Evolutionary conservation across 2,329 filamentous ascomycete species (phyloP).

Genomic region (Alternaria longipes): DNA sequence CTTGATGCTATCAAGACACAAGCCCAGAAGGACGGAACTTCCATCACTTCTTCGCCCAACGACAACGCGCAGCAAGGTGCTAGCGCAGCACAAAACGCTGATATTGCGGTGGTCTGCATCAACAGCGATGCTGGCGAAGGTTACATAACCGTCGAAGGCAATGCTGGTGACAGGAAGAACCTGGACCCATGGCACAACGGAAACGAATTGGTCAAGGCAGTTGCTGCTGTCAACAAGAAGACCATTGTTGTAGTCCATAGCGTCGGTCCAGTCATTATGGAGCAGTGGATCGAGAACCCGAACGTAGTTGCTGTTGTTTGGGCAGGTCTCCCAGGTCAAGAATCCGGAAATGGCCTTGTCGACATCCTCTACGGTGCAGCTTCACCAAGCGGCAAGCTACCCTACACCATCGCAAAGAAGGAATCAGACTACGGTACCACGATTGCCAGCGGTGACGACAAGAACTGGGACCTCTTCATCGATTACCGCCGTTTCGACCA

Average conservation of each 20-base stretch:
- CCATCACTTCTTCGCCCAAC: conserved; percentile 50
- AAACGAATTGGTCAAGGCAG: conserved; percentile 53
- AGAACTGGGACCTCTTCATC: conserved; percentile 56
- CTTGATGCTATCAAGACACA: conserved; percentile 54
- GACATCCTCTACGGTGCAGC: conserved; percentile 58
- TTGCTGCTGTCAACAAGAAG: conserved; percentile 49
- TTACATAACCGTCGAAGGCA: conserved; percentile 58
- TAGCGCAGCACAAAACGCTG: conserved; percentile 48
- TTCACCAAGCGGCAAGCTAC: conserved; percentile 64
- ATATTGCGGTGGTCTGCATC: conserved; percentile 58
- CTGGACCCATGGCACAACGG: conserved; percentile 59
- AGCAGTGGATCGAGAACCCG: conserved; percentile 47
- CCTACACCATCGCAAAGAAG: conserved; percentile 57
- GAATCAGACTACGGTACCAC: conserved; percentile 44
- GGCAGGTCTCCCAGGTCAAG: conserved; percentile 50
- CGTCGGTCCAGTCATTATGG: conserved; percentile 50
- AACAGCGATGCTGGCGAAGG: conserved; percentile 60
- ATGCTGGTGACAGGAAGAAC: conserved; percentile 59
- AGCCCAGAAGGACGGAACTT: conserved; percentile 50
- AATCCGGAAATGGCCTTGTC: conserved; percentile 57
- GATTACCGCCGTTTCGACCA: conserved; percentile 58
- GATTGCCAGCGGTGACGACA: conserved; percentile 28
- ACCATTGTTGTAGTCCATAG: conserved; percentile 53
- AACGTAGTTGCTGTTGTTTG: conserved; percentile 53
- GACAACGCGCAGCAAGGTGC: conserved; percentile 51